A percentile compares a stretch with the other conserved stretches of the same genome.
Conservation (phyloP, 2,329 filamentous ascomycete species). For the Scedosporium apiospermum region DNA sequence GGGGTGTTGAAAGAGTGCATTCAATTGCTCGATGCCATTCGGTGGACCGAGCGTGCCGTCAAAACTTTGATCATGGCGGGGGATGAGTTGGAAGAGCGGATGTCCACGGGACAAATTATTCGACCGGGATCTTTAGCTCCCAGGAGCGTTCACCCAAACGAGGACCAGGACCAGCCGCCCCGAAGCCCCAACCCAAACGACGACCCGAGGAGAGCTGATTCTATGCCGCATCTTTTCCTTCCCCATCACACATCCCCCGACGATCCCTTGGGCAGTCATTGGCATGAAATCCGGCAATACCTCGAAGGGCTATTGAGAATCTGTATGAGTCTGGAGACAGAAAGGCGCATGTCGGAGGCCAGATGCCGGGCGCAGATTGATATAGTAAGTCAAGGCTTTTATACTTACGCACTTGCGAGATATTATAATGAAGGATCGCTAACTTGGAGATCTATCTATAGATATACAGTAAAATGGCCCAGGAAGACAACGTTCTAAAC, state of each 20-base stretch:
- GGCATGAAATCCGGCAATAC: constrained; percentile 38
- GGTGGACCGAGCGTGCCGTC: constrained; percentile 37
- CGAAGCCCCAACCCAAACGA: constrained; percentile 7
- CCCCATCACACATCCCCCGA: neutral
- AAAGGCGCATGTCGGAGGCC: constrained; percentile 35
- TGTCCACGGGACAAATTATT: constrained; percentile 15
- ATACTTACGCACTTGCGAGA: no score
- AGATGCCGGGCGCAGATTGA: constrained; percentile 36
- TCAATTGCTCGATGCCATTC: constrained; percentile 33
- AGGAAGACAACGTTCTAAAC: constrained; percentile 37
- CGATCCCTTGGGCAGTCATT: constrained; percentile 20
- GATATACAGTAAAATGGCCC: constrained; percentile 40
- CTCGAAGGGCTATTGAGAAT: constrained; percentile 32
- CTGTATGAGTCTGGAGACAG: constrained; percentile 34
- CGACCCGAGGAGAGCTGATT: neutral
- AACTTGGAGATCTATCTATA: constrained; percentile 8
- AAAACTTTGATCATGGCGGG: constrained; percentile 33
- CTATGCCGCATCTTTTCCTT: neutral
- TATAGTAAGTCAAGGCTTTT: constrained; percentile 22
- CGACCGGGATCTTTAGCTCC: constrained; percentile 8
- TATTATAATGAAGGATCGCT: neutral
- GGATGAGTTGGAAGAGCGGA: constrained; percentile 28
- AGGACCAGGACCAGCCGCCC: constrained; percentile 10
- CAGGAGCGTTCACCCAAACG: constrained; percentile 3
- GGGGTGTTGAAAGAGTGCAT: constrained; percentile 35